These are phyloP conservation scores for Persicaria tinctoria DNA, from an alignment of 148 eudicot species.

Conservation along the genomic window DNA sequence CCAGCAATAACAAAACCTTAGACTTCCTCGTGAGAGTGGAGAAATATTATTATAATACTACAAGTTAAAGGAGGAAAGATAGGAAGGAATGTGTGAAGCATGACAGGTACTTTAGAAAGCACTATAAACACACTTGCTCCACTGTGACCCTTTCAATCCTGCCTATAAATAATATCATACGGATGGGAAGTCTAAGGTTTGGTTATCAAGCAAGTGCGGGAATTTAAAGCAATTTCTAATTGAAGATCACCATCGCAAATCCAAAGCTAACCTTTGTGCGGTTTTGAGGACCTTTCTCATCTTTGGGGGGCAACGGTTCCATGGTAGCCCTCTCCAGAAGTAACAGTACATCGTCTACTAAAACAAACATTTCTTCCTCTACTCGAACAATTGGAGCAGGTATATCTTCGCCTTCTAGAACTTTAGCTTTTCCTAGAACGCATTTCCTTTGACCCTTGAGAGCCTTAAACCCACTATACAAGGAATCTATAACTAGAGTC, in stretches of 20 bases:
- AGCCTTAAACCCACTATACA: conserved; percentile 93
- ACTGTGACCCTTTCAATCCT: background rate
- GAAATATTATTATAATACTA: too few relatives aligned
- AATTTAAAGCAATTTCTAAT: background rate
- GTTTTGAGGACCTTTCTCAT: conserved; percentile 94
- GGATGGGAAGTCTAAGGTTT: background rate
- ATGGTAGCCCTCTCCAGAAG: conserved; percentile 77
- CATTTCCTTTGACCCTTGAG: conserved; percentile 73
- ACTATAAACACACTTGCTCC: background rate
- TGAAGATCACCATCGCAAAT: background rate
- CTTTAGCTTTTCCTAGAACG: conserved; percentile 50
- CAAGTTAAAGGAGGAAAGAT: too few relatives aligned
- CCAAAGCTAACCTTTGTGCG: conserved; percentile 69
- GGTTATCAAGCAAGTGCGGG: background rate
- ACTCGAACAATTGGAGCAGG: conserved; percentile 61
- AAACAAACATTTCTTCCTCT: conserved; percentile 67
- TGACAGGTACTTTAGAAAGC: background rate
- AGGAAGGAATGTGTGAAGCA: background rate
- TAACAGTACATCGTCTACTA: conserved; percentile 76
- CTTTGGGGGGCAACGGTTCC: conserved; percentile 90
- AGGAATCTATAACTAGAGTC: conserved; percentile 90
- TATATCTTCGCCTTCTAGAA: conserved; percentile 50
- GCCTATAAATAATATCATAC: background rate
- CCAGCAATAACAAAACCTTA: too few relatives aligned
- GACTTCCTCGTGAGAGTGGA: too few relatives aligned